Conservation (phyloP, 1,284 basidiomycete species). For the Entoloma clypeatum region DNA sequence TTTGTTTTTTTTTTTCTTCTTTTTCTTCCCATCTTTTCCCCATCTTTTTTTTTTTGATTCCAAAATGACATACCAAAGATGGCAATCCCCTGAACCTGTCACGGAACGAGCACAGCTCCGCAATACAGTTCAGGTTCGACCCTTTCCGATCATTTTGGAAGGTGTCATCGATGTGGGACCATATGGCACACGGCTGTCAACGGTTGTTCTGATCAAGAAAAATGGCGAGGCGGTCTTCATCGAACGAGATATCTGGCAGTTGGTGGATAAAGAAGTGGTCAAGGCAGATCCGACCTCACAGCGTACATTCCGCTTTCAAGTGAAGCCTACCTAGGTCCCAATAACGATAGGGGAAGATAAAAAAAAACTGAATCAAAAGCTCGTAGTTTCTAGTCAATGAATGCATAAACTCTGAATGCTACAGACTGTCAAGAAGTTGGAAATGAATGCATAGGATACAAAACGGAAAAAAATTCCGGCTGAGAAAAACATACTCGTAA, state of each 20-base stretch:
- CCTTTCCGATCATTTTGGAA: constrained; percentile 34
- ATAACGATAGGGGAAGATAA: constrained; percentile 12
- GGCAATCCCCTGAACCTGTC: constrained; percentile 44
- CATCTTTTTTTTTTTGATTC: no score
- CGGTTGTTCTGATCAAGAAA: constrained; percentile 61
- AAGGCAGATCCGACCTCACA: constrained; percentile 42
- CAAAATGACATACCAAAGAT: no score
- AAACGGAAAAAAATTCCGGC: constrained; percentile 6
- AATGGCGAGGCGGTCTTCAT: constrained; percentile 61
- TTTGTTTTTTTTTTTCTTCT: constrained; percentile 24
- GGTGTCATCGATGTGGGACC: constrained; percentile 15
- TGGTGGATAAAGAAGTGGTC: constrained; percentile 35
- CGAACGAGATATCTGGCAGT: constrained; percentile 67
- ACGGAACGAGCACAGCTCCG: constrained; percentile 48
- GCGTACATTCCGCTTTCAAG: constrained; percentile 51
- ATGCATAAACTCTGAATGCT: constrained; percentile 8
- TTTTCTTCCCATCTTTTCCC: constrained; percentile 27
- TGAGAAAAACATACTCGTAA: neutral
- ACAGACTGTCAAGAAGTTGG: constrained; percentile 12
- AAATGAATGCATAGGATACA: constrained; percentile 12
- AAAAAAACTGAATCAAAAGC: constrained; percentile 10
- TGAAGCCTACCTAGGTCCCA: constrained; percentile 22
- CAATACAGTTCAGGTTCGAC: constrained; percentile 59
- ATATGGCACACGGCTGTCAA: constrained; percentile 74
- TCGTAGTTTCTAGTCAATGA: constrained; percentile 6